Evolutionary conservation across 495 filamentous ascomycete species (phyloP).

Genomic region (Hamigera avellanea): DNA sequence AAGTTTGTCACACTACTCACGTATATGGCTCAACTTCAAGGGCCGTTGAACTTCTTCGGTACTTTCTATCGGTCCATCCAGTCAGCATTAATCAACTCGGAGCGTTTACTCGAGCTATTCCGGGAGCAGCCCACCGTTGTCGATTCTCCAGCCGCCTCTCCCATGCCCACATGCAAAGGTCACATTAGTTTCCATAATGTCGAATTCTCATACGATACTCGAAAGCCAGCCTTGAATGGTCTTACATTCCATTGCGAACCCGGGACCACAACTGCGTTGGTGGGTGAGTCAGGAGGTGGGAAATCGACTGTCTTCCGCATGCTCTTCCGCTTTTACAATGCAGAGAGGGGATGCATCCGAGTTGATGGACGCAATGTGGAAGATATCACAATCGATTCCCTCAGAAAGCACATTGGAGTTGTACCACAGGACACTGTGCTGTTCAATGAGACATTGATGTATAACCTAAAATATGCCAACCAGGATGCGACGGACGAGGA

Average conservation of each 20-base stretch:
- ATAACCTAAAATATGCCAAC: conserved; percentile 93
- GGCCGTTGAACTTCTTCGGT: conserved; percentile 93
- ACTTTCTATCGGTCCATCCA: conserved; percentile 96
- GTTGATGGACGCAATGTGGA: conserved; percentile 78
- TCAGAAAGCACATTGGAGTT: conserved; percentile 82
- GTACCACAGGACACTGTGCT: conserved; percentile 94
- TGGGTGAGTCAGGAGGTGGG: conserved; percentile 91
- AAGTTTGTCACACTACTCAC: conserved; percentile 71
- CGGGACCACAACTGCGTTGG: conserved; percentile 88
- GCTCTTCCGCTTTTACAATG: conserved; percentile 91
- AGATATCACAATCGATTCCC: conserved; percentile 83
- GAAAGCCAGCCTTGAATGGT: conserved; percentile 74
- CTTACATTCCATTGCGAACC: conserved; percentile 72
- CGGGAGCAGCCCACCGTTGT: conserved; percentile 87
- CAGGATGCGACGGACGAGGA: conserved; percentile 75
- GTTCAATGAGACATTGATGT: conserved; percentile 96
- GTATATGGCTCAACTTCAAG: conserved; percentile 88
- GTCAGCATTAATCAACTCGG: conserved; percentile 91
- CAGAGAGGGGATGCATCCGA: conserved; percentile 61
- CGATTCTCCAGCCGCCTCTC: conserved; percentile 45
- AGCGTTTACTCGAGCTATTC: conserved; percentile 90
- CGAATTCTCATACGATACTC: conserved; percentile 78
- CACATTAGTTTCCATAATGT: conserved; percentile 79
- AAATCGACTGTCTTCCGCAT: conserved; percentile 97
- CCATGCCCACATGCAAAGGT: conserved; percentile 56